Conservation (phyloP, 305 asterid genomes). For the Ilex paraguariensis region DNA sequence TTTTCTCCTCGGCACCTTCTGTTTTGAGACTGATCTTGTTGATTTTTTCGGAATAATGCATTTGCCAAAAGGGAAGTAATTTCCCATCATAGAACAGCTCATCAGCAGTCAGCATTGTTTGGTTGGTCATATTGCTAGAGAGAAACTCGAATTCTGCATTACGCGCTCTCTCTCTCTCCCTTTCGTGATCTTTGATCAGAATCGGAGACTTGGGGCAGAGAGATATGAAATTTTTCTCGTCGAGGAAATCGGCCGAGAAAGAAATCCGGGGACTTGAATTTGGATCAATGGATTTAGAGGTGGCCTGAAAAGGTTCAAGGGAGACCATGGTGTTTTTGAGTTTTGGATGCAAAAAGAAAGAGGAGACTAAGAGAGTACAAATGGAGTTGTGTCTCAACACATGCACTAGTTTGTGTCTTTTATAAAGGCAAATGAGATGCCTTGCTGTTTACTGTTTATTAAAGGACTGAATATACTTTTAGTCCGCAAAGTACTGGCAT, state of each 20-base stretch:
- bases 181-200: slow-evolving; percentile 8
- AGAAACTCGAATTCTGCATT: slow-evolving; percentile 69
- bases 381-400: slow-evolving; percentile 6
- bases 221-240: slow-evolving; percentile 66
- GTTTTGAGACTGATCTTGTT: slow-evolving; percentile 39
- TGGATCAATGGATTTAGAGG: slow-evolving; percentile 21
- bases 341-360: background rate
- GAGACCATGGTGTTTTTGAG: slow-evolving; percentile 43
- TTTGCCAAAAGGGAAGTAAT: slow-evolving; percentile 63
- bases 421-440: slow-evolving; percentile 15
- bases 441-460: background rate
- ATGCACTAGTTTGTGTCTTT: slow-evolving; percentile 13
- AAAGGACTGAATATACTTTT: no score
- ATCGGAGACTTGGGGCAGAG: slow-evolving; percentile 40
- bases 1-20: slow-evolving; percentile 16
- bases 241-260: slow-evolving; percentile 84
- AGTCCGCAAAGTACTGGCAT: no score
- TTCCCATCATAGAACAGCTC: slow-evolving; percentile 77
- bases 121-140: slow-evolving; percentile 32
- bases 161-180: slow-evolving; percentile 2
- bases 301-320: slow-evolving; percentile 24
- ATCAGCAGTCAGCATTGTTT: slow-evolving; percentile 60
- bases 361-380: slow-evolving; percentile 1
- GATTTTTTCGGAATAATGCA: slow-evolving; percentile 49
- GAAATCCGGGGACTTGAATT: slow-evolving; percentile 64